Evolutionary conservation across 805 yeast species (phyloP).

Genomic region (Starmera quercuum): DNA sequence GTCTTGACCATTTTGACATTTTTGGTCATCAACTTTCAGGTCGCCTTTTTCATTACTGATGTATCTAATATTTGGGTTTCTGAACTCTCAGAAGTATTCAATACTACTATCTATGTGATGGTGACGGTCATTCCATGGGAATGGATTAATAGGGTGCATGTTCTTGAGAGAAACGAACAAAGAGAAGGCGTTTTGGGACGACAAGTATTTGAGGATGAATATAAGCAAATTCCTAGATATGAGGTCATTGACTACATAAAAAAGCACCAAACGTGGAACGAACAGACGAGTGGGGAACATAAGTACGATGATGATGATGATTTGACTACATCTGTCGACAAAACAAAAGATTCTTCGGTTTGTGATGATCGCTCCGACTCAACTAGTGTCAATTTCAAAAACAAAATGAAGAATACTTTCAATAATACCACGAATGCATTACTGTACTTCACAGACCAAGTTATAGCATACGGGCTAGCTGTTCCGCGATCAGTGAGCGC

Average conservation of each 20-base stretch:
- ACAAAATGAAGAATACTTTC: constrained; percentile 16
- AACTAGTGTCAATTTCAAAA: no score
- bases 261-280: constrained; percentile 10
- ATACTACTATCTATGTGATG: constrained; percentile 61
- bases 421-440: constrained; percentile 29
- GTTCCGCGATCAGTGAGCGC: constrained; percentile 40
- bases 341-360: not conserved
- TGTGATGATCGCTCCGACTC: not conserved
- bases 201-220: constrained; percentile 64
- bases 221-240: constrained; percentile 16
- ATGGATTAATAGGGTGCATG: constrained; percentile 65
- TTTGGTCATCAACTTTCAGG: constrained; percentile 49
- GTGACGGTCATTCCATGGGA: constrained; percentile 79
- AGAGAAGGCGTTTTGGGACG: constrained; percentile 71
- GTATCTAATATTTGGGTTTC: constrained; percentile 70
- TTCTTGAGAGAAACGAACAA: constrained; percentile 50
- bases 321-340: no score
- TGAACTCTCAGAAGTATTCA: constrained; percentile 65
- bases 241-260: constrained; percentile 10
- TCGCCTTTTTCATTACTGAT: constrained; percentile 70
- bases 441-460: constrained; percentile 40
- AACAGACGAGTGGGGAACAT: constrained; percentile 3
- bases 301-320: constrained; percentile 6
- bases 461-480: constrained; percentile 52
- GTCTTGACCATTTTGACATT: constrained; percentile 49